Evolutionary conservation across 2,329 filamentous ascomycete genomes (phyloP), one percentile per base, ranked within the genome.

Genomic region (Scorias spongiosa): DNA sequence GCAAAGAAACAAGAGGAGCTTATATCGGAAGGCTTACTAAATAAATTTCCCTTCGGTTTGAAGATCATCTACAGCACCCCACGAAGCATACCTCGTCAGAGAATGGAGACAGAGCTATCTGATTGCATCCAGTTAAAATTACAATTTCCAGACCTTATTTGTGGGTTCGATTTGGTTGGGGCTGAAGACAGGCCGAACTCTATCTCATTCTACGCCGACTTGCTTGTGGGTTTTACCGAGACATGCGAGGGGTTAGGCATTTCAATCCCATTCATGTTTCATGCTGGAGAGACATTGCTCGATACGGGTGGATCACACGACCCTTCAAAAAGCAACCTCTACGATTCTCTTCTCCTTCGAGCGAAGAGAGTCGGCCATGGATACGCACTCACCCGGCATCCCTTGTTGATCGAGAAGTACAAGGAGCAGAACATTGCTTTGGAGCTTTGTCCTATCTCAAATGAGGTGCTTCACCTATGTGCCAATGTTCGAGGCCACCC

Each of bases 391-490:
- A 67, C 79, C 11, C 73, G 76, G 45, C 81, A 85, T 55, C 77
- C 77, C 0, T 64, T 74, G 32, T 63, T 85, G n/a, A 74, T 84
- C 61, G 65, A 78, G 49, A 64, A 71, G 41, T 82, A 84, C 71
- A 78, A 74, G 59, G 62, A 68, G 46, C 66, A 67, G n/a, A 67
- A 69, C 9, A 73, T 86, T 29, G 84, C 80, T 51, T 67, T 87
- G n/a, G 82, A 87, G 63, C 65, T 83, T 1, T 86, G 82, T 51
- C 82, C 81, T 0, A 84, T 85, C 41, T 85, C 80, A 1, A 87
- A 86, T 54, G 82, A 87, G 65, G 67, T 86, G 0, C 63, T 86
- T 14, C 80, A 82, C 29, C 68, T 87, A 14, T 82, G 79, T 42
- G 71, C 77, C 8, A 71, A 75, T 39, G 71, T 78, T 45, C 70